Evolutionary conservation across 495 filamentous ascomycete species (phyloP).

Genomic region (Copromyces sp.): DNA sequence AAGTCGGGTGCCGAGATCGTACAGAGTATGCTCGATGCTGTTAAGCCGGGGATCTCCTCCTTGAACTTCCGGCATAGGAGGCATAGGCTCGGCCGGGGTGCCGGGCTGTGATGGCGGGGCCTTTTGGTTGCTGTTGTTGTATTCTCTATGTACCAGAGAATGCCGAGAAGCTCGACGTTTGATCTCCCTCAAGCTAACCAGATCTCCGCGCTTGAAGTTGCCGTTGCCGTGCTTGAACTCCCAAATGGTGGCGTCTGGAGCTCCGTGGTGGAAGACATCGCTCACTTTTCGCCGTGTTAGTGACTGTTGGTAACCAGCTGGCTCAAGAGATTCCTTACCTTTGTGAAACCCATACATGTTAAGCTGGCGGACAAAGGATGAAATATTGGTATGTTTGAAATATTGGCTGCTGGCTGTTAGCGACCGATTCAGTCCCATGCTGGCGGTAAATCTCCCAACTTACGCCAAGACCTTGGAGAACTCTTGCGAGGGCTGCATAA

Average conservation of each 20-base stretch:
- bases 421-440: neutral
- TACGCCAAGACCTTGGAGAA: constrained; percentile 98
- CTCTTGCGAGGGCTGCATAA: constrained; percentile 93
- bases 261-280: constrained; percentile 95
- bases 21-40: constrained; percentile 70
- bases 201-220: constrained; percentile 90
- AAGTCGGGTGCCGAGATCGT: constrained; percentile 67
- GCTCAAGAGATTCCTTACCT: constrained; percentile 46
- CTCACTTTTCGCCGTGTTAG: constrained; percentile 51
- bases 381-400: constrained; percentile 99
- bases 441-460: constrained; percentile 21
- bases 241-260: constrained; percentile 92
- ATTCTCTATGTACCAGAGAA: constrained; percentile 89
- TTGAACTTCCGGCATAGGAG: constrained; percentile 37
- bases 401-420: constrained; percentile 54
- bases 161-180: constrained; percentile 94
- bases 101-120: constrained; percentile 63
- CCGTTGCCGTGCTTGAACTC: constrained; percentile 99
- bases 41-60: constrained; percentile 70
- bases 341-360: constrained; percentile 99
- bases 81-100: constrained; percentile 72
- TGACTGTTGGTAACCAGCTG: neutral
- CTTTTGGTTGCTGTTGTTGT: constrained; percentile 82
- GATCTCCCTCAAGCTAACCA: constrained; percentile 87
- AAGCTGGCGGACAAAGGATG: constrained; percentile 92